Evolutionary conservation across 805 yeast genomes (phyloP), one percentile per base, ranked within the genome.

Genomic region (Wickerhamiella qilinensis): DNA sequence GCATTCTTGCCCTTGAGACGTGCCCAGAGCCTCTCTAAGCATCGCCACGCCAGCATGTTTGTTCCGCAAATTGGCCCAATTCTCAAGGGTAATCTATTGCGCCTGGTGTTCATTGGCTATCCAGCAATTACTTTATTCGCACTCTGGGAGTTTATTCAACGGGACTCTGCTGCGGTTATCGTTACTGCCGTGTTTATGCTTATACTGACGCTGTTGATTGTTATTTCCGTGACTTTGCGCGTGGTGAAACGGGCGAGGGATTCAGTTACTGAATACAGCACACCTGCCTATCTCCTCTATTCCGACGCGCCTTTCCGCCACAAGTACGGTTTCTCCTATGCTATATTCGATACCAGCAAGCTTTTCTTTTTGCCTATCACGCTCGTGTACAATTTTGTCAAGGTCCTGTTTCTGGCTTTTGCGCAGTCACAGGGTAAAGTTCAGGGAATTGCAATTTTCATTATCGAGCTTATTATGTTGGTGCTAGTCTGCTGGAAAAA

Each of bases 121-220:
- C 75, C 93, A 2, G 93, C 85, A 56, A 59, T 86, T 41, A 65
- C 75, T 15, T 71, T 85, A 38, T 67, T 86, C 41, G 75, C 94
- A 9, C 64, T 85, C 39, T 86, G 93, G 91, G 94, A 86, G 62
- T 85, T 84, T 57, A 72, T 78, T 6, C 68, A 68, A 50, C 62
- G 69, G 38, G 95, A 86, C 52, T 84, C 95, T 1, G 79, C 93
- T 1, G 95, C 94, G 1, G 84, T 86, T 22, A 73, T 86, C 41
- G 85, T 83, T 4, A 60, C 83, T 42, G 88, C 94, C 2, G 77
- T 72, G 28, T 59, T 86, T 36, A 75, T 82, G 56, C 61, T 86
- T 30, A 35, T 83, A 1, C 59, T 78, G 40, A 65, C 81, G 1
- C 43, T 77, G 4, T 71, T 73, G 2, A 63, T 81, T 28, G 62